These are phyloP conservation scores for Puccinia novopanici DNA, from an alignment of 1,284 basidiomycete species.

Conservation along the genomic window DNA sequence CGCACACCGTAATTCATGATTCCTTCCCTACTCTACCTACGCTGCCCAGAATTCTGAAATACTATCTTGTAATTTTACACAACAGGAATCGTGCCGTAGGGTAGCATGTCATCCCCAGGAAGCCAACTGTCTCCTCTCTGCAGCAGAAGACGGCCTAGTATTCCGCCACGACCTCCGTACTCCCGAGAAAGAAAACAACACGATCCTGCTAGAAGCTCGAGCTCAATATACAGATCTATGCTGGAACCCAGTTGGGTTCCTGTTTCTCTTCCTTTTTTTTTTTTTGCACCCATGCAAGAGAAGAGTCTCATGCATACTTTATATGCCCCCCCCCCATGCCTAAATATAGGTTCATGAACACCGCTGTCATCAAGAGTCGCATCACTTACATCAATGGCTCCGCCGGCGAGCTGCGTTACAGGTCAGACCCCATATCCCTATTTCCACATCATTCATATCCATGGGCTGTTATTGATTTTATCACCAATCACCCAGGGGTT, in stretches of 20 bases:
- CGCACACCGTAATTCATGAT: constrained; percentile 29
- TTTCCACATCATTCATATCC: not conserved
- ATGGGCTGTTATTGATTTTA: not conserved
- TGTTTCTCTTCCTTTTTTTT: constrained; percentile 54
- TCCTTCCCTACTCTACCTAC: not conserved
- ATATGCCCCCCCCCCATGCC: too few relatives aligned
- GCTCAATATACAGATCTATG: constrained; percentile 30
- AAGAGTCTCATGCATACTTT: too few relatives aligned
- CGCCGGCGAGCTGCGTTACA: constrained; percentile 65
- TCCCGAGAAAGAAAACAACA: not conserved
- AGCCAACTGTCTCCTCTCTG: constrained; percentile 17
- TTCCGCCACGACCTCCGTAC: constrained; percentile 20
- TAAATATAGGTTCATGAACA: constrained; percentile 74
- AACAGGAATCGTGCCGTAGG: constrained; percentile 32
- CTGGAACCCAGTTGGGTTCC: constrained; percentile 33
- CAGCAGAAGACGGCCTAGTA: constrained; percentile 35
- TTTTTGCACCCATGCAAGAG: not conserved
- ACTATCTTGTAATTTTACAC: too few relatives aligned
- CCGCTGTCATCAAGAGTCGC: constrained; percentile 74
- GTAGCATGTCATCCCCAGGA: constrained; percentile 42
- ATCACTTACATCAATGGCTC: constrained; percentile 89
- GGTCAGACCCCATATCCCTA: constrained; percentile 53
- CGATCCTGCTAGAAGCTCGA: not conserved
- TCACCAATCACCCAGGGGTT: constrained; percentile 66
- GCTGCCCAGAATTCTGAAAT: not conserved